Percentiles rank a stretch among this genome's conserved stretches.
Evolutionary conservation across 1,139 yeast species (phyloP).

Genomic region (Pichia sp.): DNA sequence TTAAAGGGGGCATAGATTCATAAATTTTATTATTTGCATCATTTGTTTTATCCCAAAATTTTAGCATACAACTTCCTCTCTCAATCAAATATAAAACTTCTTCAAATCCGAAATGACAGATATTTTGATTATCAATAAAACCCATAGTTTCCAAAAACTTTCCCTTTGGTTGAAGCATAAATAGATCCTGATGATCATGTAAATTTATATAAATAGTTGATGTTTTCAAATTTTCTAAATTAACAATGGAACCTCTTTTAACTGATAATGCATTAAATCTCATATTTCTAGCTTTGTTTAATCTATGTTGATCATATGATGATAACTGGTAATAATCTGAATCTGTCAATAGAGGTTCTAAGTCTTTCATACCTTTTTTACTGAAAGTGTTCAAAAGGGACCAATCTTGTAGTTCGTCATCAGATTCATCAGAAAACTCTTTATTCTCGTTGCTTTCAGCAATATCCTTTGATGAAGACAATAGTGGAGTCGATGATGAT

Average conservation of each 20-base stretch:
- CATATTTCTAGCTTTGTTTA: conserved; percentile 53
- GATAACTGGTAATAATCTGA: conserved; percentile 47
- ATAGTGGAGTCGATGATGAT: conserved; percentile 2
- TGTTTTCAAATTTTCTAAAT: conserved; percentile 27
- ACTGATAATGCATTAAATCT: conserved; percentile 66
- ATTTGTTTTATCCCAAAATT: conserved; percentile 27
- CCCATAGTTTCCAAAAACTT: conserved; percentile 74
- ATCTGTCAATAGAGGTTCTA: conserved; percentile 46
- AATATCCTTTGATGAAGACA: conserved; percentile 4
- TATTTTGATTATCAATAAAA: conserved; percentile 40
- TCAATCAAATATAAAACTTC: conserved; percentile 76
- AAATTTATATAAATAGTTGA: conserved; percentile 42
- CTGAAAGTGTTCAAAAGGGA: conserved; percentile 32
- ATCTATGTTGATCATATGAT: conserved; percentile 43
- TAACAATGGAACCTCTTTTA: conserved; percentile 40
- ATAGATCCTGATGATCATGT: conserved; percentile 21
- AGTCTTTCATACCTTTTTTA: conserved; percentile 73
- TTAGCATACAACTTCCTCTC: conserved; percentile 70
- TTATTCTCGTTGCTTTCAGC: neutral
- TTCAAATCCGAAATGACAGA: conserved; percentile 43
- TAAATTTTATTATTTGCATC: conserved; percentile 21
- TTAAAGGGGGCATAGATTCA: conserved; percentile 37
- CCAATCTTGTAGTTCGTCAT: conserved; percentile 74
- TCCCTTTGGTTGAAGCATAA: conserved; percentile 60
- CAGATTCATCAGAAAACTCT: conserved; percentile 32